These are phyloP conservation scores for Pilaira anomala DNA, from an alignment of 192 early-diverging fungal species.

Conservation along the genomic window DNA sequence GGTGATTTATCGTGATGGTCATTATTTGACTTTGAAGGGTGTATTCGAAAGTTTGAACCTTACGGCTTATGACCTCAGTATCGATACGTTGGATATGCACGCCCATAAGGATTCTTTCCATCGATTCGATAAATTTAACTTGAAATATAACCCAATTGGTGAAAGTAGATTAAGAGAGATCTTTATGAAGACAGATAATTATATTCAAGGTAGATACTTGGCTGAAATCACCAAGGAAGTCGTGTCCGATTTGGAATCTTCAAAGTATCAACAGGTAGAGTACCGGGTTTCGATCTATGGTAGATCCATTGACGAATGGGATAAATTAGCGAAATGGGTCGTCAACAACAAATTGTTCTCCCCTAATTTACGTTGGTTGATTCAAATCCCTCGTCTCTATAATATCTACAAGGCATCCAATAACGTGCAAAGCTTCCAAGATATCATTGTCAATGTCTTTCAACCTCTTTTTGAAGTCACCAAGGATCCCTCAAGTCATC, in stretches of 20 bases:
- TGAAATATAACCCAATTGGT: conserved; percentile 94
- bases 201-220: conserved; percentile 79
- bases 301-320: conserved; percentile 80
- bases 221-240: conserved; percentile 94
- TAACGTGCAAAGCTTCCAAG: conserved; percentile 66
- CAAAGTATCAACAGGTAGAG: conserved; percentile 95
- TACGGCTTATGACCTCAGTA: conserved; percentile 90
- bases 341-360: conserved; percentile 88
- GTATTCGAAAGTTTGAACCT: conserved; percentile 90
- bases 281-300: conserved; percentile 95
- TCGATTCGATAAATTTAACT: conserved; percentile 95
- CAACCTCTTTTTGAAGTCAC: conserved; percentile 92
- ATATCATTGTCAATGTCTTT: conserved; percentile 74
- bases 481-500: conserved; percentile 76
- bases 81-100: conserved; percentile 97
- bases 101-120: conserved; percentile 94
- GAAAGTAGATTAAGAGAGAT: conserved; percentile 93
- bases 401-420: conserved; percentile 73
- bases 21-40: conserved; percentile 73
- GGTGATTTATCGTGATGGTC: conserved; percentile 84
- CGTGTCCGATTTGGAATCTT: conserved; percentile 81
- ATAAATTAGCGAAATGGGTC: conserved; percentile 91
- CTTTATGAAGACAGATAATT: conserved; percentile 96
- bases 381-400: conserved; percentile 92
- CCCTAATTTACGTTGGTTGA: conserved; percentile 92